A percentile compares a stretch with the other conserved stretches of the same genome.
phyloP scores from a whole-genome alignment of 164 flowering plant species.

The Tinospora cordifolia region DNA sequence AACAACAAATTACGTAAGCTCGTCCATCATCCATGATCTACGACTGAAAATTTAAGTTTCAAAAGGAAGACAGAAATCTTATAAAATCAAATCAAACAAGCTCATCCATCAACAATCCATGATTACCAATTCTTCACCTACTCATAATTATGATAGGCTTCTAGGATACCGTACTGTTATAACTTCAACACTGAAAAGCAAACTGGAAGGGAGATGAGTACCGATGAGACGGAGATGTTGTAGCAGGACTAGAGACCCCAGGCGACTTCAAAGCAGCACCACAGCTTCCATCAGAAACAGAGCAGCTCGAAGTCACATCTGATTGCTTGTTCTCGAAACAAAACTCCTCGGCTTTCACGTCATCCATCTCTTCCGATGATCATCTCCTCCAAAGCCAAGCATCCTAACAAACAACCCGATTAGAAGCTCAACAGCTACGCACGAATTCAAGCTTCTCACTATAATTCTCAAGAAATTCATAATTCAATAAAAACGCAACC shows the following conservation, averaged over 20 bases:
- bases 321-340: constrained; percentile 76
- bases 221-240: constrained; percentile 63
- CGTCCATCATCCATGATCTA: no score
- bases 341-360: constrained; percentile 34
- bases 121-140: not conserved
- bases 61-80: no score
- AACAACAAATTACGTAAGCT: not conserved
- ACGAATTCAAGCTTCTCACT: not conserved
- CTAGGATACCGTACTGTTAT: not conserved
- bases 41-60: no score
- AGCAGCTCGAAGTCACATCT: constrained; percentile 64
- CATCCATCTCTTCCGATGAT: constrained; percentile 33
- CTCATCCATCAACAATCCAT: not conserved
- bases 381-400: constrained; percentile 12
- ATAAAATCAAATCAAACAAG: no score
- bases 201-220: constrained; percentile 16
- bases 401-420: constrained; percentile 13
- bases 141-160: not conserved
- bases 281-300: constrained; percentile 63
- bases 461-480: constrained; percentile 4
- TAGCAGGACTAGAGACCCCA: constrained; percentile 40
- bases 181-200: not conserved
- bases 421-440: constrained; percentile 1
- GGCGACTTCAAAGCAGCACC: constrained; percentile 53
- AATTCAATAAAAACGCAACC: constrained; percentile 11